Evolutionary conservation across 1,284 basidiomycete species (phyloP).

Genomic region (Microbotryum violaceum): DNA sequence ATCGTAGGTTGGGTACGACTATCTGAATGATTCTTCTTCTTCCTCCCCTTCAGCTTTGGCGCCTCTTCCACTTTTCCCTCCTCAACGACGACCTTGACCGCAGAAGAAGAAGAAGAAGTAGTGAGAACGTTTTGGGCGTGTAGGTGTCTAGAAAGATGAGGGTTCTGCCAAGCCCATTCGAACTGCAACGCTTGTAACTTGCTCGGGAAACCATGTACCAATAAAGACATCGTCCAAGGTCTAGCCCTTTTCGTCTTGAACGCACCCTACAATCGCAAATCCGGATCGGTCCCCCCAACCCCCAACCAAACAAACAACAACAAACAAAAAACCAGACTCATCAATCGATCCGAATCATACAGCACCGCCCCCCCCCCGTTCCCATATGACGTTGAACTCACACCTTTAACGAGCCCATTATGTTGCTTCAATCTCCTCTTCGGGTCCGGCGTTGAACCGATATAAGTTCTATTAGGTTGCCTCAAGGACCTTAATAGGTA

Average conservation of each 20-base stretch:
- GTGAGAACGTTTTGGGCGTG: constrained; percentile 10
- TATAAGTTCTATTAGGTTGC: constrained; percentile 48
- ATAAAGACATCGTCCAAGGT: constrained; percentile 85
- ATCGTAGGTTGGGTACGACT: neutral
- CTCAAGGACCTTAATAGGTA: constrained; percentile 69
- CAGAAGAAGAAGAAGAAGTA: neutral
- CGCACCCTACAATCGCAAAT: constrained; percentile 59
- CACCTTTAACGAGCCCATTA: constrained; percentile 50
- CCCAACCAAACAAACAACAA: no score
- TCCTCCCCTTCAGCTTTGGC: no score
- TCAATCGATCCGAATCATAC: no score
- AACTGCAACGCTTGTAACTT: constrained; percentile 69
- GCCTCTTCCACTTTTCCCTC: neutral
- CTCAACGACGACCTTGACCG: neutral
- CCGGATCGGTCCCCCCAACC: no score
- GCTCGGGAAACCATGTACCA: constrained; percentile 80
- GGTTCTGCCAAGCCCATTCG: constrained; percentile 89
- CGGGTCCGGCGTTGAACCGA: constrained; percentile 54
- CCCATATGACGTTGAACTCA: neutral
- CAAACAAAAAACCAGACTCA: no score
- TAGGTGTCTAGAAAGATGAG: constrained; percentile 46
- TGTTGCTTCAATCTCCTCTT: constrained; percentile 73
- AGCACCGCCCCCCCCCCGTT: no score
- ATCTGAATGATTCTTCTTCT: neutral
- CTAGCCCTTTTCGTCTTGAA: constrained; percentile 60